Conservation (phyloP, 2,329 filamentous ascomycete species). For the Calcarisporium arbuscula region DNA sequence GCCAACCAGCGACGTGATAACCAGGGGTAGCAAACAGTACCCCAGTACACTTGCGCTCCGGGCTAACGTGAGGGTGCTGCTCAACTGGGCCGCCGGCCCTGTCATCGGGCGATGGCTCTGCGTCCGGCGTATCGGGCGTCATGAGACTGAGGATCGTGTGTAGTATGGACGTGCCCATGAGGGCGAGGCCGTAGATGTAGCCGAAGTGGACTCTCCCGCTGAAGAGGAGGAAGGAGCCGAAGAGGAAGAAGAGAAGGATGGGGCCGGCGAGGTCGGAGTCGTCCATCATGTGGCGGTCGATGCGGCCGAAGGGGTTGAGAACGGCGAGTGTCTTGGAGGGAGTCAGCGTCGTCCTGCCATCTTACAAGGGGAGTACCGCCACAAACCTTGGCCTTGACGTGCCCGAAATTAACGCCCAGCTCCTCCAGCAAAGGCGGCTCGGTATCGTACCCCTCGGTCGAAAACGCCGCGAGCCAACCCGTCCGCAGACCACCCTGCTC, state of each 20-base stretch:
- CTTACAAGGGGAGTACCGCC: neutral
- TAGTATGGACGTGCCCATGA: constrained; percentile 78
- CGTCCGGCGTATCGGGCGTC: constrained; percentile 60
- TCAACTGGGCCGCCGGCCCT: constrained; percentile 54
- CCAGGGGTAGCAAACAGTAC: constrained; percentile 89
- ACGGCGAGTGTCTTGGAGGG: constrained; percentile 78
- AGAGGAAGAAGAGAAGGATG: constrained; percentile 88
- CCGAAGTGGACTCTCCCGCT: constrained; percentile 97
- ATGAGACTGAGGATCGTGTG: constrained; percentile 94
- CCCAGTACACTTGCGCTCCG: constrained; percentile 85
- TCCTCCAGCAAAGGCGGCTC: constrained; percentile 92
- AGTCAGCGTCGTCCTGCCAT: too few species aligned
- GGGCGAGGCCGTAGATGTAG: constrained; percentile 95
- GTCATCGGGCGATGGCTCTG: constrained; percentile 28
- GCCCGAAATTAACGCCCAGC: constrained; percentile 90
- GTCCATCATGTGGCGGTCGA: constrained; percentile 98
- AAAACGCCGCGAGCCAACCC: constrained; percentile 93
- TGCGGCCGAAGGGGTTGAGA: constrained; percentile 83
- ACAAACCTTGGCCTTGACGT: constrained; percentile 84
- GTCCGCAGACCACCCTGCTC: constrained; percentile 86
- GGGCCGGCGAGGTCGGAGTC: constrained; percentile 94
- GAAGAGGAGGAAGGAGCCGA: constrained; percentile 85
- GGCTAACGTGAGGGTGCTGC: constrained; percentile 79
- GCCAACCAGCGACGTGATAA: constrained; percentile 76
- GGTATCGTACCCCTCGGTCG: constrained; percentile 91